Evolutionary conservation across 2,329 filamentous ascomycete species (phyloP).

Genomic region (Aspergillus calidoustus): DNA sequence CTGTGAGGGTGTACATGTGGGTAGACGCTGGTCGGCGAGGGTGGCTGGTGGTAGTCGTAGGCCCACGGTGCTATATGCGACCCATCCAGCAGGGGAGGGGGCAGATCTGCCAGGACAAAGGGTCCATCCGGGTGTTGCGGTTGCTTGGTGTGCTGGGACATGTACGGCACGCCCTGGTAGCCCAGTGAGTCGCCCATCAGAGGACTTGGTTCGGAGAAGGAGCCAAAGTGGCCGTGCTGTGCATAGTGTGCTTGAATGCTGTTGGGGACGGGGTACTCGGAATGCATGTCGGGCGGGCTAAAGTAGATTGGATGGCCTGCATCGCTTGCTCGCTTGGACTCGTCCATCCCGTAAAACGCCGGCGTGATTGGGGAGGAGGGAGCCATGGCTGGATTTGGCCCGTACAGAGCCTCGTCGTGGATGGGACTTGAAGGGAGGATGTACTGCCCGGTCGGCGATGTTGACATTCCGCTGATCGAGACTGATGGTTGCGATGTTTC

Average conservation of each 20-base stretch:
- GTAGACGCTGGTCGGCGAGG: background rate
- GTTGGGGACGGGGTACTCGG: background rate
- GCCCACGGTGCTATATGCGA: background rate
- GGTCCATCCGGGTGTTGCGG: background rate
- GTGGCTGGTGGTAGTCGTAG: background rate
- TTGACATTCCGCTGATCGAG: slow-evolving; percentile 4
- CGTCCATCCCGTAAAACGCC: slow-evolving; percentile 2
- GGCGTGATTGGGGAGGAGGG: slow-evolving; percentile 9
- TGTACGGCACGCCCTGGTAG: background rate
- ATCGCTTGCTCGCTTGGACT: background rate
- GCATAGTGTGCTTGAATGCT: background rate
- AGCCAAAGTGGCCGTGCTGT: background rate
- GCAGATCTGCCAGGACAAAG: background rate
- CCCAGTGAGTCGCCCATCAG: slow-evolving; percentile 2
- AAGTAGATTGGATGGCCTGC: background rate
- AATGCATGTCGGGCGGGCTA: slow-evolving; percentile 1
- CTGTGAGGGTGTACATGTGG: background rate
- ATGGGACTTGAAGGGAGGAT: slow-evolving; percentile 3
- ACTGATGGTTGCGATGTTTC: background rate
- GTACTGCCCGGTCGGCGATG: slow-evolving; percentile 2
- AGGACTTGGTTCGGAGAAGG: background rate
- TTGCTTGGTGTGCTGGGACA: background rate
- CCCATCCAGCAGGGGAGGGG: slow-evolving; percentile 1
- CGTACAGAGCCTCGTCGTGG: background rate
- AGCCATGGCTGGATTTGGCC: background rate